phyloP scores from a whole-genome alignment of 164 flowering plant species.

The Macadamia integrifolia region DNA sequence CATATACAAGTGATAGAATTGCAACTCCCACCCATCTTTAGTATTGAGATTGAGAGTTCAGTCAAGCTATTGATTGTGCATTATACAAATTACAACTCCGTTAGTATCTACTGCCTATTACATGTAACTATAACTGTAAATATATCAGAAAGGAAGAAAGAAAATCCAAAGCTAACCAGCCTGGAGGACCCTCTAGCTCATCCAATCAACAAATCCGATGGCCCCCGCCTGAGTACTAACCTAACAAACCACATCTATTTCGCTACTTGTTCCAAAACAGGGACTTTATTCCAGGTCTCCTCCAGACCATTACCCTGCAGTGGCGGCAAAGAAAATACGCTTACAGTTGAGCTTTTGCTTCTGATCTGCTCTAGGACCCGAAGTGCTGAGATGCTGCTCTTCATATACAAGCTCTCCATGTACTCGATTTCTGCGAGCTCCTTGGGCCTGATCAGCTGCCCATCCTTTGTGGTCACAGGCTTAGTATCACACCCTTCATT shows the following conservation, averaged over 20 bases:
- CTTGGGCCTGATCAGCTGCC: conserved; percentile 25
- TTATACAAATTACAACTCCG: no score
- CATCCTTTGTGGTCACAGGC: conserved; percentile 15
- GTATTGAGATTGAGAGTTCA: no score
- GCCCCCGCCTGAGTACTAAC: no score
- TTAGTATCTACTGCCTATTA: no score
- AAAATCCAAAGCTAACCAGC: no score
- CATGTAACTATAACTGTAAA: no score
- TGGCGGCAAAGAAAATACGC: conserved; percentile 71
- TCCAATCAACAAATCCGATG: no score
- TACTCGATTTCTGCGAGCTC: conserved; percentile 60
- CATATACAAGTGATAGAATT: no score
- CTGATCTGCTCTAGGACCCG: conserved; percentile 59
- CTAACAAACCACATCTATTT: conserved; percentile 25
- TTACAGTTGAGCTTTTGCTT: conserved; percentile 69
- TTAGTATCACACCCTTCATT: conserved; percentile 19
- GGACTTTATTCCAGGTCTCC: conserved; percentile 54
- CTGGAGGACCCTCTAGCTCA: no score
- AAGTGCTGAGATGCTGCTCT: conserved; percentile 57
- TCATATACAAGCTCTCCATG: conserved; percentile 58
- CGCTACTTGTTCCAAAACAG: conserved; percentile 53
- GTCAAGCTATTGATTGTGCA: no score
- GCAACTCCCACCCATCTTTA: no score
- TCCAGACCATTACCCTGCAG: conserved; percentile 46
- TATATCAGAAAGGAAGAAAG: no score